phyloP scores from a whole-genome alignment of 2,329 filamentous ascomycete genomes.

The Periconia macrospinosa region DNA sequence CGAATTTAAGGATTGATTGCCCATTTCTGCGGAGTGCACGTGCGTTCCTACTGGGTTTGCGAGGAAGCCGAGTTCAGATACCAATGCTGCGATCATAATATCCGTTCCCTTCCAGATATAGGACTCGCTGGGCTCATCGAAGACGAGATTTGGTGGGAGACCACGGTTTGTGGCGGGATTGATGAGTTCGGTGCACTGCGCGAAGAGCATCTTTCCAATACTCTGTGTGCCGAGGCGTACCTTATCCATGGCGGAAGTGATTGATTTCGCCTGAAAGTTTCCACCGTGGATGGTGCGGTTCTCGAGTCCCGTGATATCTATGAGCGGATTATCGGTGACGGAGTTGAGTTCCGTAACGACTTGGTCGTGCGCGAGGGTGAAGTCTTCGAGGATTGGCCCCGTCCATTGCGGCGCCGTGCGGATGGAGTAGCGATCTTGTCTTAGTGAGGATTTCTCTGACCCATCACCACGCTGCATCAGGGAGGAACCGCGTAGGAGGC shows the following conservation, averaged over 20 bases:
- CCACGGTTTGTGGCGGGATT: slow-evolving; percentile 62
- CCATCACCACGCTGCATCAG: slow-evolving; percentile 13
- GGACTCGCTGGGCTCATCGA: slow-evolving; percentile 60
- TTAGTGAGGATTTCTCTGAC: slow-evolving; percentile 8
- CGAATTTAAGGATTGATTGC: slow-evolving; percentile 68
- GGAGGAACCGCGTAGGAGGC: slow-evolving; percentile 25
- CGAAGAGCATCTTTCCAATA: slow-evolving; percentile 65
- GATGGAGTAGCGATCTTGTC: slow-evolving; percentile 65
- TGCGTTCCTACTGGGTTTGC: slow-evolving; percentile 65
- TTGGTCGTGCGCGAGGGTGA: slow-evolving; percentile 60
- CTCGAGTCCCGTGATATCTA: slow-evolving; percentile 47
- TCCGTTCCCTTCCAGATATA: slow-evolving; percentile 68
- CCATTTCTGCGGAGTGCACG: slow-evolving; percentile 68
- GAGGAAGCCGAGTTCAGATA: slow-evolving; percentile 63
- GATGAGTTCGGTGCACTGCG: slow-evolving; percentile 65
- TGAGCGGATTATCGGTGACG: slow-evolving; percentile 67
- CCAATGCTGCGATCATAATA: slow-evolving; percentile 66
- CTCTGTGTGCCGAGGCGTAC: slow-evolving; percentile 53
- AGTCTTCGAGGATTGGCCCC: slow-evolving; percentile 66
- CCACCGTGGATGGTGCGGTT: slow-evolving; percentile 61
- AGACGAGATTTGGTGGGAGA: slow-evolving; percentile 63
- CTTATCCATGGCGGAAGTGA: slow-evolving; percentile 70
- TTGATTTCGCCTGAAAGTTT: slow-evolving; percentile 66
- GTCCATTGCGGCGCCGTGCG: slow-evolving; percentile 70
- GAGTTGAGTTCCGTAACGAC: slow-evolving; percentile 66